Base-by-base conservation (phyloP, 108 stramenopile species). In the Cyclotella cryptica region DNA sequence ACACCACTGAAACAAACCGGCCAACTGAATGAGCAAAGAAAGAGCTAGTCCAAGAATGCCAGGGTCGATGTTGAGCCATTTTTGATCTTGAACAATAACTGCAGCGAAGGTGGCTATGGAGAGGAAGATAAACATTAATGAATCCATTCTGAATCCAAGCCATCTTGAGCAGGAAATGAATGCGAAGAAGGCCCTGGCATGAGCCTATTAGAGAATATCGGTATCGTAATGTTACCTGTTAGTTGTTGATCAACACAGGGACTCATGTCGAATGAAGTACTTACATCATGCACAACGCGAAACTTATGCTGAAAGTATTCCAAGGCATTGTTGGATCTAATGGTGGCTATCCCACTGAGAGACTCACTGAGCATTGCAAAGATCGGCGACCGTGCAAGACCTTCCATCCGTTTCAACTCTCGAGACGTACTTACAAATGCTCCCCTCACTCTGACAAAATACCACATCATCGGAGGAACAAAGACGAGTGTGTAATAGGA, bases 81-180 rank as follows among this genome's bases (percentile, higher is more conserved):
- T 66, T 72, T 79, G 57, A 30, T 89, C 58, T 35, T 85, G 81
- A 49, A 89, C 86, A 21, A 93, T 35, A 6, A 97, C 97, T 8
- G 92, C 86, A 26, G 96, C 72, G 77, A 96, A 92, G 52, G 84
- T 86, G 18, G 90, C 89, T 10, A 89, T 69, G 9, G 88, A 55
- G 28, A 91, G 62, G 70, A 96, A 83, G 40, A 90, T 46, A 58
- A 92, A 89, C 75, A 87, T 82, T 21, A 96, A 69, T 4, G 88
- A 43, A 78, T 98, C 97, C 91, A 98, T 91, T 47, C 93, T 77
- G 71, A 94, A 90, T 0, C 95, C 98, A 60, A 98, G 73, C 98
- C 98, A 98, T 29, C 98, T 80, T 3, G 84, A 80, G 44, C 85
- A 68, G 15, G 92, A 85, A 54, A 96, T 86, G 69, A 95, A 98